Conservation (phyloP, 768 basidiomycete genomes). For the Trametes gibbosa region DNA sequence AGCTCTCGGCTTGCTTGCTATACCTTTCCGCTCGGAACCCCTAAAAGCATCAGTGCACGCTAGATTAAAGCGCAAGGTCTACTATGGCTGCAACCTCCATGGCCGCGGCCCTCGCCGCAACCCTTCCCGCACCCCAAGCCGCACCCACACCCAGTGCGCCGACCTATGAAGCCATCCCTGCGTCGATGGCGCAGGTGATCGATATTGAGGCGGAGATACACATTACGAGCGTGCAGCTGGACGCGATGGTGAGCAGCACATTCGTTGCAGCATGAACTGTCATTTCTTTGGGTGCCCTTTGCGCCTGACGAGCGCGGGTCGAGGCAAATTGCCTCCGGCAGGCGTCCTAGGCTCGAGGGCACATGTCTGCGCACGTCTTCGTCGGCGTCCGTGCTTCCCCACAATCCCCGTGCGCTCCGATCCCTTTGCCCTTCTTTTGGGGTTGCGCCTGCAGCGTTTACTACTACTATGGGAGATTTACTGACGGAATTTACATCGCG, state of each 20-base stretch:
- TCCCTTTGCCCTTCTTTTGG: conserved; percentile 5
- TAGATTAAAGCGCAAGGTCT: conserved; percentile 1
- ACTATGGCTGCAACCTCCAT: conserved; percentile 60
- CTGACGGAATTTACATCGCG: background rate
- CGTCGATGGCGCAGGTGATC: conserved; percentile 89
- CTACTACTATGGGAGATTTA: background rate
- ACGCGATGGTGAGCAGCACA: conserved; percentile 67
- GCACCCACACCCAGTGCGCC: conserved; percentile 61
- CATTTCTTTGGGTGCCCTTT: background rate
- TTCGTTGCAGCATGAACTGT: background rate
- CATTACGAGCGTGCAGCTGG: conserved; percentile 75
- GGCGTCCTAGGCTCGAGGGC: conserved; percentile 7
- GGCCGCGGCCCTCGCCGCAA: conserved; percentile 90
- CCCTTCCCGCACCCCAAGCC: conserved; percentile 63
- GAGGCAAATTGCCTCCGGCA: conserved; percentile 8
- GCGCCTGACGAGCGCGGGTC: conserved; percentile 1
- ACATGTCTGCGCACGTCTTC: conserved; percentile 5
- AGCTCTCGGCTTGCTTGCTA: background rate
- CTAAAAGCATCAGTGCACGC: background rate
- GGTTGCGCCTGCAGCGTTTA: background rate
- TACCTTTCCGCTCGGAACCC: background rate
- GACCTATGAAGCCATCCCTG: conserved; percentile 82
- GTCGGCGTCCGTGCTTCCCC: background rate
- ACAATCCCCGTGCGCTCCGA: conserved; percentile 4
- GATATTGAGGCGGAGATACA: conserved; percentile 92